Evolutionary conservation across 2,329 filamentous ascomycete species (phyloP).

Genomic region (Harringtonia aguacate): DNA sequence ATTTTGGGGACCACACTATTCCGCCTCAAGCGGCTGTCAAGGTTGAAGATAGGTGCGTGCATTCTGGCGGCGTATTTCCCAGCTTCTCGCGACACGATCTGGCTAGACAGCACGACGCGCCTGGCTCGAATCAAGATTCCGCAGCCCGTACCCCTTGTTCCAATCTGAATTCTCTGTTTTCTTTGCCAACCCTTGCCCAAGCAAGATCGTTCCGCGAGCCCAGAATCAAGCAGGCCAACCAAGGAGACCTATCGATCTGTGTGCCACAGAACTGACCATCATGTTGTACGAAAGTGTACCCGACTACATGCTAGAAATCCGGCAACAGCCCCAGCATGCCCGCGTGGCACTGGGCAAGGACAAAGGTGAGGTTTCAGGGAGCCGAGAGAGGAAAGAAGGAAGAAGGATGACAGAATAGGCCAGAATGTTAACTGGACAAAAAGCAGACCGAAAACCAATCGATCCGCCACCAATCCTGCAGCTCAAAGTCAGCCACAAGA

Average conservation of each 20-base stretch:
- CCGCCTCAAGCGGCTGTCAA: constrained; percentile 4
- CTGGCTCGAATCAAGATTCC: no score
- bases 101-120: no score
- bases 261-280: constrained; percentile 1
- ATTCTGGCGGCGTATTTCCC: no score
- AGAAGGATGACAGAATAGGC: no score
- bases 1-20: constrained; percentile 10
- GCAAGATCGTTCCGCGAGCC: background rate
- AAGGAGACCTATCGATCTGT: background rate
- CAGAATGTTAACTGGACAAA: background rate
- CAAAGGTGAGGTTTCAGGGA: constrained; percentile 53
- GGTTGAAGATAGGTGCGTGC: constrained; percentile 9
- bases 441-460: constrained; percentile 68
- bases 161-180: background rate
- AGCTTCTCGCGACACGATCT: no score
- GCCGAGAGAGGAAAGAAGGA: no score
- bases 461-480: constrained; percentile 81
- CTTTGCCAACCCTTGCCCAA: background rate
- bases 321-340: constrained; percentile 57
- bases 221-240: background rate
- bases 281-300: constrained; percentile 8
- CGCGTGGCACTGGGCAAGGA: constrained; percentile 63
- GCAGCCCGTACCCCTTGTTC: no score
- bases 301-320: constrained; percentile 29
- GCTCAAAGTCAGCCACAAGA: constrained; percentile 39